Conservation (phyloP, 1,139 yeast genomes). For the Yamadazyma epiphylla region DNA sequence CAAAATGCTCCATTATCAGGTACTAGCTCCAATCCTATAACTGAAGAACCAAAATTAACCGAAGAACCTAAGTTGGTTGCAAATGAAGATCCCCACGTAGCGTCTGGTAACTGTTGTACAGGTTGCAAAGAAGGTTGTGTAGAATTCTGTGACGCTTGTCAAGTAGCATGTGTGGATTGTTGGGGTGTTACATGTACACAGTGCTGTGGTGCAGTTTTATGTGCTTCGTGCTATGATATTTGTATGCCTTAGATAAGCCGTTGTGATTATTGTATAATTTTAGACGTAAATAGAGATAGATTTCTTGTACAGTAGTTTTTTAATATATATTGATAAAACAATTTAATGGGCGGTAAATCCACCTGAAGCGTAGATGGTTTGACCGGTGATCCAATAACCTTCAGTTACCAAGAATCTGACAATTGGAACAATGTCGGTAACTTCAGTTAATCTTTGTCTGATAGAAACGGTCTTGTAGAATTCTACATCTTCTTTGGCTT, state of each 20-base stretch:
- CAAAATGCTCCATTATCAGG: no score
- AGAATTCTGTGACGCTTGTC: neutral
- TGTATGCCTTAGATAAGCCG: no score
- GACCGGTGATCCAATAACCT: conserved; percentile 70
- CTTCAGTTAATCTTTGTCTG: conserved; percentile 51
- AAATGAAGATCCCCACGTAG: no score
- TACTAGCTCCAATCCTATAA: no score
- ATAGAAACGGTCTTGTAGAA: conserved; percentile 51
- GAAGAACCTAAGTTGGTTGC: no score
- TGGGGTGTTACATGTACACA: neutral
- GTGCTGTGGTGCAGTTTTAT: neutral
- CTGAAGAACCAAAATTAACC: no score
- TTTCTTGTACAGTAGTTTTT: no score
- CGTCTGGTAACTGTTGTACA: neutral
- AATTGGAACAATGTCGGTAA: conserved; percentile 62
- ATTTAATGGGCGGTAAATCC: conserved; percentile 59
- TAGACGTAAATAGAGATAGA: no score
- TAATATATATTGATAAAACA: no score
- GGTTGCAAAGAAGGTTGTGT: neutral
- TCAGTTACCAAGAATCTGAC: conserved; percentile 58
- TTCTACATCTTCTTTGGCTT: conserved; percentile 47
- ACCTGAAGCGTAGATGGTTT: conserved; percentile 61
- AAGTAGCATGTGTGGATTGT: neutral
- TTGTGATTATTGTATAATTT: no score
- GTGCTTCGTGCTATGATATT: neutral